These are phyloP conservation scores for Ustilago shanxiensis DNA, from an alignment of 1,284 basidiomycete genomes.

Conservation along the genomic window DNA sequence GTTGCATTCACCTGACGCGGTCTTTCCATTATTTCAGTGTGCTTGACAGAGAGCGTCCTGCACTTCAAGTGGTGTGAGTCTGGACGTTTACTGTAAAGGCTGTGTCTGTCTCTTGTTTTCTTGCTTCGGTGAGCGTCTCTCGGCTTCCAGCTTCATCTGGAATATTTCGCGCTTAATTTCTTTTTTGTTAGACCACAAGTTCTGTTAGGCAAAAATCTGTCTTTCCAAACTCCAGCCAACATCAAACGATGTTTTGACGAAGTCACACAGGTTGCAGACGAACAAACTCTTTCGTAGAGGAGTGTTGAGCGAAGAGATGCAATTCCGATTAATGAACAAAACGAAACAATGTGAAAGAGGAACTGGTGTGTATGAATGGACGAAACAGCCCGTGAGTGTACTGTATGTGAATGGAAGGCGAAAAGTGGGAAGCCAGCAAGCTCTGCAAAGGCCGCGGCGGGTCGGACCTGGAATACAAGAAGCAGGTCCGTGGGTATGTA, in stretches of 20 bases:
- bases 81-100: background rate
- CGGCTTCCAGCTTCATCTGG: conserved; percentile 37
- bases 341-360: conserved; percentile 12
- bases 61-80: background rate
- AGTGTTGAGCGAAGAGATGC: background rate
- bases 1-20: conserved; percentile 11
- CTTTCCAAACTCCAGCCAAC: too few species aligned
- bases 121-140: conserved; percentile 41
- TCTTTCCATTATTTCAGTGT: background rate
- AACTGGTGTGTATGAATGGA: too few species aligned
- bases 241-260: too few species aligned
- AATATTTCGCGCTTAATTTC: conserved; percentile 2
- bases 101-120: background rate
- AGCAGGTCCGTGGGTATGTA: conserved; percentile 9
- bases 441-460: background rate
- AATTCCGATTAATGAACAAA: conserved; percentile 16
- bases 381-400: too few species aligned
- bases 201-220: background rate
- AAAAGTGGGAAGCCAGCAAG: conserved; percentile 9
- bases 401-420: conserved; percentile 9
- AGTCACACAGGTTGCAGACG: too few species aligned
- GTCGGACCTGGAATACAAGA: background rate
- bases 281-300: too few species aligned
- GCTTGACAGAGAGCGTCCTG: too few species aligned
- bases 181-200: background rate